phyloP scores from a whole-genome alignment of 495 filamentous ascomycete genomes.

The Saxophila tyrrhenica region DNA sequence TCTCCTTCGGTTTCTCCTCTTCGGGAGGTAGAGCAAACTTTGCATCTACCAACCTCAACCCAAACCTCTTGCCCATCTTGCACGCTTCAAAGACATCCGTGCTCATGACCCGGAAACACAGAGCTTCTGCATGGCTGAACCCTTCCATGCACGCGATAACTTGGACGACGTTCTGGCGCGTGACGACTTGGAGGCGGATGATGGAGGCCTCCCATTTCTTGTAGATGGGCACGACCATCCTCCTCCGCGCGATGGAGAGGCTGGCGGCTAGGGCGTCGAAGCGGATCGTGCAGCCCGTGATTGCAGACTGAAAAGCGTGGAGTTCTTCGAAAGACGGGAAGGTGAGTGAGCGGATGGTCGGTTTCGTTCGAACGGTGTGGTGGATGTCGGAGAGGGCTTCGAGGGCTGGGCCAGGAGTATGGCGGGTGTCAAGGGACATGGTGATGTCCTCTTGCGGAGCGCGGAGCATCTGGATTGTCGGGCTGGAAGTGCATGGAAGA shows the following conservation, averaged over 20 bases:
- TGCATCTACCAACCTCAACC: slow-evolving; percentile 68
- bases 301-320: slow-evolving; percentile 61
- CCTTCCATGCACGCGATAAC: slow-evolving; percentile 73
- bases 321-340: slow-evolving; percentile 42
- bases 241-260: slow-evolving; percentile 57
- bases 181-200: slow-evolving; percentile 66
- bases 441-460: slow-evolving; percentile 27
- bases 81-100: slow-evolving; percentile 70
- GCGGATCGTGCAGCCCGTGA: slow-evolving; percentile 50
- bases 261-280: slow-evolving; percentile 46
- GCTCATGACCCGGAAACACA: slow-evolving; percentile 73
- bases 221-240: slow-evolving; percentile 75
- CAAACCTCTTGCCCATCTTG: slow-evolving; percentile 42
- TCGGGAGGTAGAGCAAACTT: slow-evolving; percentile 58
- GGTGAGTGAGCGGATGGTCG: slow-evolving; percentile 25
- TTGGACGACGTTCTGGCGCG: slow-evolving; percentile 53
- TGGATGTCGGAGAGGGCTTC: slow-evolving; percentile 23
- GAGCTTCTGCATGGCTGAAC: slow-evolving; percentile 69
- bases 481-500: slow-evolving; percentile 20
- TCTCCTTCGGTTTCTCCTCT: slow-evolving; percentile 31
- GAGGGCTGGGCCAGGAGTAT: slow-evolving; percentile 16
- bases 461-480: slow-evolving; percentile 26
- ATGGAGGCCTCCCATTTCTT: slow-evolving; percentile 76
- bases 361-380: slow-evolving; percentile 14
- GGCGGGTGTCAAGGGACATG: slow-evolving; percentile 24